These are phyloP conservation scores for Boletus rubescentipes DNA, from an alignment of 768 basidiomycete species.

Conservation along the genomic window DNA sequence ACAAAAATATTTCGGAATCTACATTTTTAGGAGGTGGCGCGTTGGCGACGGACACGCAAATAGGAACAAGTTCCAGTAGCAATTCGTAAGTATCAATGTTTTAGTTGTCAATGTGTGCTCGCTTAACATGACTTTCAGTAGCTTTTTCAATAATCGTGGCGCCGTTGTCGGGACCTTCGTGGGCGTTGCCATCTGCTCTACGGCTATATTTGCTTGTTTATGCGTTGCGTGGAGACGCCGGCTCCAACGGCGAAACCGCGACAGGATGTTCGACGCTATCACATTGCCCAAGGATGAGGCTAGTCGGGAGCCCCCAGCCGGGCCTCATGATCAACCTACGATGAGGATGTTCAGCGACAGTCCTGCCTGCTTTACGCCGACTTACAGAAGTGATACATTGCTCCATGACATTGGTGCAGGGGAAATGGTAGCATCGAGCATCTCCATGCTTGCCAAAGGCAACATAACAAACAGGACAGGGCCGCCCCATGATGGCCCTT, in stretches of 20 bases:
- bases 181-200: slow-evolving; percentile 56
- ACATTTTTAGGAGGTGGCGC: slow-evolving; percentile 43
- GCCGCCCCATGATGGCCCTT: neutral
- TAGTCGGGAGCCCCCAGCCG: slow-evolving; percentile 8
- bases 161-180: slow-evolving; percentile 77
- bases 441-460: neutral
- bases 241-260: slow-evolving; percentile 38
- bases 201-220: slow-evolving; percentile 45
- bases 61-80: slow-evolving; percentile 9
- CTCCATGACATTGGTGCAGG: neutral
- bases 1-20: slow-evolving; percentile 39
- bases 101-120: neutral
- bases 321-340: slow-evolving; percentile 40
- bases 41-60: slow-evolving; percentile 47
- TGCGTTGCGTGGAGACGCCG: slow-evolving; percentile 37
- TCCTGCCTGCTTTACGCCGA: slow-evolving; percentile 5
- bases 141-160: slow-evolving; percentile 65
- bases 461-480: neutral
- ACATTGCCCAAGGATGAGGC: slow-evolving; percentile 31
- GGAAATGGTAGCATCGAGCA: neutral
- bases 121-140: slow-evolving; percentile 21
- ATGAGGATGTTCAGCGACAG: slow-evolving; percentile 14
- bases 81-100: slow-evolving; percentile 26
- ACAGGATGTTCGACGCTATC: slow-evolving; percentile 38
- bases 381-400: neutral